Conservation (phyloP, 306 rosid species). For the Quercus gilva region DNA sequence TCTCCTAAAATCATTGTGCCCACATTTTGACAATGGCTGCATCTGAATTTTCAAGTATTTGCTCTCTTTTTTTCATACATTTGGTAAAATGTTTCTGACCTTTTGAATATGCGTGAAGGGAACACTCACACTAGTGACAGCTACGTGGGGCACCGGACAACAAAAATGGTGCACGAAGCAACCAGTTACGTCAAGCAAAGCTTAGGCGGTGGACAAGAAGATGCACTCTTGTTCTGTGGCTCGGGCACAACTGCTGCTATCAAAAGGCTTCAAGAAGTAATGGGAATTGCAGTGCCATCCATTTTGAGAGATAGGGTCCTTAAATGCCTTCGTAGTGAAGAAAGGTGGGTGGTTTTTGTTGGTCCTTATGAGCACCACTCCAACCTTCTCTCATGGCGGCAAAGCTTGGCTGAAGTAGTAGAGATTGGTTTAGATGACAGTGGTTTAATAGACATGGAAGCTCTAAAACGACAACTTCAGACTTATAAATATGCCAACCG, state of each 20-base stretch:
- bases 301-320: conserved; percentile 50
- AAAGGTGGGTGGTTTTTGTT: conserved; percentile 81
- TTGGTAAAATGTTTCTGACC: not conserved
- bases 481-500: conserved; percentile 29
- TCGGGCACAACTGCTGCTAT: conserved; percentile 80
- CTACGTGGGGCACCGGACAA: conserved; percentile 71
- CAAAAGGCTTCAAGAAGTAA: conserved; percentile 81
- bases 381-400: conserved; percentile 91
- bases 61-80: no score
- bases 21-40: not conserved
- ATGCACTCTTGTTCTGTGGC: conserved; percentile 70
- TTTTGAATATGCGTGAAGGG: conserved; percentile 27
- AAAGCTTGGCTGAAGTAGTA: conserved; percentile 69
- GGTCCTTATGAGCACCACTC: conserved; percentile 58
- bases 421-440: conserved; percentile 64
- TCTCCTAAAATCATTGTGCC: not conserved
- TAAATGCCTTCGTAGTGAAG: conserved; percentile 29
- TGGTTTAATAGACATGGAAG: conserved; percentile 62
- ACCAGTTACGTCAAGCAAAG: conserved; percentile 53
- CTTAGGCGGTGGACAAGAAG: conserved; percentile 62
- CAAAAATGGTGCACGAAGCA: conserved; percentile 61
- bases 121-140: conserved; percentile 79
- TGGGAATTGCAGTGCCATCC: conserved; percentile 68
- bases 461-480: conserved; percentile 46
- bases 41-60: not conserved